Percentiles rank a stretch among this genome's conserved stretches.
These are phyloP conservation scores for Pichia sp. DNA, from an alignment of 1,139 yeast species.

Conservation along the genomic window DNA sequence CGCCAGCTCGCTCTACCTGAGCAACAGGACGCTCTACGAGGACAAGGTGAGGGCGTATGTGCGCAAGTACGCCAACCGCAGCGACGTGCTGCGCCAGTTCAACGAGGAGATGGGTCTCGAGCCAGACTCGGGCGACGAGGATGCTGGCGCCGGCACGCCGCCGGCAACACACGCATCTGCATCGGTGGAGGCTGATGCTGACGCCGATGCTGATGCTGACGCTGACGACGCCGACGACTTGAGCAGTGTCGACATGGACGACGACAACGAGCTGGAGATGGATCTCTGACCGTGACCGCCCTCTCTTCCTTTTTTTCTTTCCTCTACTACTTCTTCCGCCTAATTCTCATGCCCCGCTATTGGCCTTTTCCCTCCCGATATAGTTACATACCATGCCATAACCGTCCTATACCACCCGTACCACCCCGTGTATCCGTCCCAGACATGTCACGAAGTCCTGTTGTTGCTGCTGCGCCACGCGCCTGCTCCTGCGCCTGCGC, in stretches of 20 bases:
- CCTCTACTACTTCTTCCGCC: not conserved
- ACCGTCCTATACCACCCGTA: too few relatives aligned
- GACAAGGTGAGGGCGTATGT: conserved; percentile 73
- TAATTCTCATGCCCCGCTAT: not conserved
- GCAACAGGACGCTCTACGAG: conserved; percentile 65
- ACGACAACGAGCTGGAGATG: conserved; percentile 17
- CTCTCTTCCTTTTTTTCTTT: not conserved
- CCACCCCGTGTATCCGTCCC: too few relatives aligned
- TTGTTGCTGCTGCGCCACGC: not conserved
- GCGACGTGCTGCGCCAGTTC: conserved; percentile 31
- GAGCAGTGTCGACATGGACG: conserved; percentile 10
- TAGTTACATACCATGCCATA: too few relatives aligned
- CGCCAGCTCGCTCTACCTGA: conserved; percentile 77
- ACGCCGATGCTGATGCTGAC: not conserved
- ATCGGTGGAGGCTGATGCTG: too few relatives aligned
- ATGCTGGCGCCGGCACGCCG: too few relatives aligned
- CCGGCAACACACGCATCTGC: too few relatives aligned
- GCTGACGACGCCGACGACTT: conserved; percentile 7
- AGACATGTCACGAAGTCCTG: too few relatives aligned
- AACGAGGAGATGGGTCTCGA: conserved; percentile 41
- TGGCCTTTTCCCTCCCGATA: not conserved
- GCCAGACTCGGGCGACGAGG: conserved; percentile 6
- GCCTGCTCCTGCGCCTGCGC: not conserved
- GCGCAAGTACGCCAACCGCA: conserved; percentile 58
- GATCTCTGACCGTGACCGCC: conserved; percentile 16